phyloP scores from a whole-genome alignment of 176 grass and related monocot species.

The Themeda triandra region DNA sequence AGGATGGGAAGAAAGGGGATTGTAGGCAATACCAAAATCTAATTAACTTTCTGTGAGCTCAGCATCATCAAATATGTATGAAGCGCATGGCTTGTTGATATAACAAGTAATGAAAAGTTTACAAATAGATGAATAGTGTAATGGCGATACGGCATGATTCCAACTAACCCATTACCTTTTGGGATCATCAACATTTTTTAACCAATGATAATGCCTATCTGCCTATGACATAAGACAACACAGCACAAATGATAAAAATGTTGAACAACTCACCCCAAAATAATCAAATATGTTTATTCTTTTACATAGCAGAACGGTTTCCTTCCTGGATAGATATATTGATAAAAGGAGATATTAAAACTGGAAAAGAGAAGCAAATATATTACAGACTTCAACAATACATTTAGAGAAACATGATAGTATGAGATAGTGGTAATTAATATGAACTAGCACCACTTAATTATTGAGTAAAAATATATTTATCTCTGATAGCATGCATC shows the following conservation, averaged over 20 bases:
- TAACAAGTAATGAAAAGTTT: too few relatives aligned
- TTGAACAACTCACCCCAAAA: background rate
- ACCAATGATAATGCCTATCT: too few relatives aligned
- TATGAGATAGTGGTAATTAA: background rate
- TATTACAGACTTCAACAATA: background rate
- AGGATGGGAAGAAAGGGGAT: too few relatives aligned
- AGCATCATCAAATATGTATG: too few relatives aligned
- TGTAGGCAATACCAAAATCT: too few relatives aligned
- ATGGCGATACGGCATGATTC: too few relatives aligned
- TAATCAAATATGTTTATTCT: background rate
- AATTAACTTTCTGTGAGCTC: too few relatives aligned
- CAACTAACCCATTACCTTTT: too few relatives aligned
- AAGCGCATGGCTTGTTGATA: too few relatives aligned
- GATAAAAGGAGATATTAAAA: background rate
- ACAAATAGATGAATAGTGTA: too few relatives aligned
- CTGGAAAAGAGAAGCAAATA: background rate
- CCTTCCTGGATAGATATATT: background rate
- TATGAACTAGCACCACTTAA: background rate
- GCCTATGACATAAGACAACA: background rate
- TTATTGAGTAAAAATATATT: conserved; percentile 3
- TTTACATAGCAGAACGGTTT: background rate
- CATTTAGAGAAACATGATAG: background rate
- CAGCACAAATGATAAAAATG: background rate
- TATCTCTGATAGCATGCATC: conserved; percentile 33
- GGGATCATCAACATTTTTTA: too few relatives aligned